Conservation (phyloP, 371 early-diverging fungal species). For the Lichtheimia hyalospora region DNA sequence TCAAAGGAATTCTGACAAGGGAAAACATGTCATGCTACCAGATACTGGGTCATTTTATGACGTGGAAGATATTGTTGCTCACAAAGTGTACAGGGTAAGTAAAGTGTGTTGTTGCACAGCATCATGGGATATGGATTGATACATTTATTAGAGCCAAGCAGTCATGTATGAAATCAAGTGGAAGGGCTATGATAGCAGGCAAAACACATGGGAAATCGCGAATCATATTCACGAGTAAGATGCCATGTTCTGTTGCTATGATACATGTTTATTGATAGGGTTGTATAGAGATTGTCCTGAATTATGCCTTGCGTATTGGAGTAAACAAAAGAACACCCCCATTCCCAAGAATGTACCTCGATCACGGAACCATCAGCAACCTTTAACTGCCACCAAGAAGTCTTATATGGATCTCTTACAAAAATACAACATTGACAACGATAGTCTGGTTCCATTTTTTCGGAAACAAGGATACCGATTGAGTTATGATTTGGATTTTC, state of each 20-base stretch:
- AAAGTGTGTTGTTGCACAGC: not conserved
- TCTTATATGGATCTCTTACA: not conserved
- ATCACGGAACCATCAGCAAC: not conserved
- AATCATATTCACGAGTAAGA: slow-evolving; percentile 29
- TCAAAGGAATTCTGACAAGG: too few species aligned
- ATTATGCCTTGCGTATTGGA: slow-evolving; percentile 31
- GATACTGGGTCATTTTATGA: not conserved
- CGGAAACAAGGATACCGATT: slow-evolving; percentile 9
- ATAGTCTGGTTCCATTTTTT: not conserved
- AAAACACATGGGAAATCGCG: slow-evolving; percentile 36
- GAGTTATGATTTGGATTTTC: slow-evolving; percentile 1
- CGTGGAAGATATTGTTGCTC: slow-evolving; percentile 9
- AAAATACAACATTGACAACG: slow-evolving; percentile 1
- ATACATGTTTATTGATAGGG: not conserved
- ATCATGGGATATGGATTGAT: not conserved
- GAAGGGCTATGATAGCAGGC: slow-evolving; percentile 90
- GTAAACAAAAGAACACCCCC: not conserved
- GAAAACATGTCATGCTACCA: too few species aligned
- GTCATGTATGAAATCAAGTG: slow-evolving; percentile 53
- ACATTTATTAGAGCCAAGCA: slow-evolving; percentile 4
- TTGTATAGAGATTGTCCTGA: slow-evolving; percentile 25
- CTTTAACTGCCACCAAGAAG: too few species aligned
- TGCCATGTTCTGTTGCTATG: not conserved
- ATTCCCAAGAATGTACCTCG: not conserved
- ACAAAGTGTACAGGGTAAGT: slow-evolving; percentile 6